Evolutionary conservation across 2,329 filamentous ascomycete genomes (phyloP), one percentile per base, ranked within the genome.

Genomic region (Mycogone perniciosa): DNA sequence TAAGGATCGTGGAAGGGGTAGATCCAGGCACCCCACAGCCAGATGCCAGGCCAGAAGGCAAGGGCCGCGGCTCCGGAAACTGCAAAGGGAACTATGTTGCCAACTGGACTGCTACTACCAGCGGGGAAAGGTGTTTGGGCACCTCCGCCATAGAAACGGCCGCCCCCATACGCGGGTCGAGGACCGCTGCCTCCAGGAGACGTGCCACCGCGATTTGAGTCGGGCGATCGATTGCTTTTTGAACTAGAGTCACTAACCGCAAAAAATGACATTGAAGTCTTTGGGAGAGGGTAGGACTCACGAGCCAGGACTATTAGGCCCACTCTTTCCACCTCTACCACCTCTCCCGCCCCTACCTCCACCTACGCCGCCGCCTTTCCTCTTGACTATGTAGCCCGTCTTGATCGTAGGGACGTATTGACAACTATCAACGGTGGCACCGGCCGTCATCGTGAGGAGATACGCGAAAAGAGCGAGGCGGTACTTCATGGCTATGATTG

Each of bases 81-180:
- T 26, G 81, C 64, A 44, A 82, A 65, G 11, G 81, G 74, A 0
- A 71, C 68, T n/a, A n/a, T n/a, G 30, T 81, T 64, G 35, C 76
- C 75, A 5, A 35, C 6, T 3, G 73, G 65, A 1, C 73, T 76
- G 1, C 74, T 74, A 0, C 37, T n/a, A 6, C 84, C 85, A 2
- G 85, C 57, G 2, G 59, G 54, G 67, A 87, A 92, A 2, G 88
- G 85, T 0, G 64, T 62, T 3, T 70, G 53, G 0, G 82, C 76
- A 45, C 88, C 88, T 44, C 85, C 85, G 35, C 79, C 77, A 61
- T 89, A 90, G 65, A 76, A 87, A 46, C 63, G 60, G 6, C 84
- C 83, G 37, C 82, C 81, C 40, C 81, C 84, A 59, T 77, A 89
- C 1, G 61, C 54, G 4, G 80, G 81, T 11, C 70, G 59, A 1